Base-by-base conservation (phyloP, 768 basidiomycete genomes). In the Aureoboletus auriporus region DNA sequence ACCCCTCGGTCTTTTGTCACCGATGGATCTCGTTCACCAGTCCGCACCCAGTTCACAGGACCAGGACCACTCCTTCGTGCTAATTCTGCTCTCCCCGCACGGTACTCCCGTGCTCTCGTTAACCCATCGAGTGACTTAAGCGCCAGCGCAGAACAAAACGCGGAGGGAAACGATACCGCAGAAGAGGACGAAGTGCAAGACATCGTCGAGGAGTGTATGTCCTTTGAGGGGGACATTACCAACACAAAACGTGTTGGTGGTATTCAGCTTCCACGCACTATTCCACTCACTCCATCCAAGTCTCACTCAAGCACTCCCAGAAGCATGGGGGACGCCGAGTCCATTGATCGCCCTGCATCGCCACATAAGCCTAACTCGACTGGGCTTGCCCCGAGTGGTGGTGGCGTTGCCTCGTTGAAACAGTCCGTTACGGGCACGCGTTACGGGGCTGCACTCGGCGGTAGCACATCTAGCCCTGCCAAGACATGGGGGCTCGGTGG, bases 401-500 rank as follows among this genome's bases (percentile, higher is more conserved):
- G 37, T 4, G n/a, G n/a, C n/a, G 51, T 46, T 9, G 40, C 41
- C 27, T 65, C 77, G 1, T 51, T 81, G 49, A 62, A 61, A 14
- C 69, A 76, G 37, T 76, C 71, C 1, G 50, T 69, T 26, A 86
- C 86, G 4, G 87, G 87, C 26, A 83, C 82, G 14, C 74, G 84
- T 26, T 87, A 86, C 57, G 84, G 86, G 10, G 67, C 70, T 13
- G 83, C 78, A 0, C 69, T 86, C 9, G 65, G 69, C 7, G 70
- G 71, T 28, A 71, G 71, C 5, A 69, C 71, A 11, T 66, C 64
- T 10, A 68, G 67, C 27, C 69, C 75, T 28, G 71, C 71, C 9
- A 74, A 67, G 49, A 72, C 74, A 51, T 84, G 82, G 75, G 82
- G 78, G 2, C 48, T 59, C 1, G 68, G 63, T 20, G 75, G 77